Evolutionary conservation across 805 yeast species (phyloP).

Genomic region (Wickerhamomyces bisporus): DNA sequence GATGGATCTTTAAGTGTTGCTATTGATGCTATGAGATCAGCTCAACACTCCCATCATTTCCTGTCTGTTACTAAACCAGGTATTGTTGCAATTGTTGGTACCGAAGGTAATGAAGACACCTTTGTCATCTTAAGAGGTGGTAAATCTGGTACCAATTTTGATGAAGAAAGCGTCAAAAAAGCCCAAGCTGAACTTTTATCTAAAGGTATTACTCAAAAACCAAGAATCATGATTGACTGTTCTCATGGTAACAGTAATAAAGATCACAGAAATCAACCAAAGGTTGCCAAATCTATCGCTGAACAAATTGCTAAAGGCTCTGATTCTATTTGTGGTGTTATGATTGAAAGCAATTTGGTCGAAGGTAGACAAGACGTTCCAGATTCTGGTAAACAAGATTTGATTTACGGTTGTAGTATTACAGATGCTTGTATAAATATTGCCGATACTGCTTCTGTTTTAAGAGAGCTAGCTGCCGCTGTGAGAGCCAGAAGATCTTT

Average conservation of each 20-base stretch:
- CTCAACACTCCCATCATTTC: slow-evolving; percentile 91
- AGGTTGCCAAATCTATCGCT: slow-evolving; percentile 72
- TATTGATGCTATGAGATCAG: slow-evolving; percentile 89
- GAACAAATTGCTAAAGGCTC: slow-evolving; percentile 78
- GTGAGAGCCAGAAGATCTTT: slow-evolving; percentile 66
- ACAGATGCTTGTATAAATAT: slow-evolving; percentile 98
- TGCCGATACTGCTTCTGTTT: slow-evolving; percentile 74
- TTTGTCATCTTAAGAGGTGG: slow-evolving; percentile 96
- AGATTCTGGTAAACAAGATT: slow-evolving; percentile 63
- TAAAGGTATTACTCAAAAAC: slow-evolving; percentile 32
- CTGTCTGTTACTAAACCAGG: slow-evolving; percentile 95
- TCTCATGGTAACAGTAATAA: slow-evolving; percentile 95
- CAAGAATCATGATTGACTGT: slow-evolving; percentile 92
- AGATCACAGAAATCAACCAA: slow-evolving; percentile 89
- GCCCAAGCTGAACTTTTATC: slow-evolving; percentile 57
- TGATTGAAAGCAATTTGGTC: slow-evolving; percentile 90
- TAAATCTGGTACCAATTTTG: slow-evolving; percentile 86
- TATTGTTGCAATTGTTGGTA: slow-evolving; percentile 91
- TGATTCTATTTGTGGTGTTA: slow-evolving; percentile 77
- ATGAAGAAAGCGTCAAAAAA: slow-evolving; percentile 62
- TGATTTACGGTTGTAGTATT: slow-evolving; percentile 89
- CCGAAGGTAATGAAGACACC: slow-evolving; percentile 87
- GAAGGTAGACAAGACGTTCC: slow-evolving; percentile 93
- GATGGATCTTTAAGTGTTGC: slow-evolving; percentile 95
- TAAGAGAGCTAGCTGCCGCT: slow-evolving; percentile 69